These are phyloP conservation scores for Lipomyces yamadae DNA, from an alignment of 805 yeast species.

Conservation along the genomic window DNA sequence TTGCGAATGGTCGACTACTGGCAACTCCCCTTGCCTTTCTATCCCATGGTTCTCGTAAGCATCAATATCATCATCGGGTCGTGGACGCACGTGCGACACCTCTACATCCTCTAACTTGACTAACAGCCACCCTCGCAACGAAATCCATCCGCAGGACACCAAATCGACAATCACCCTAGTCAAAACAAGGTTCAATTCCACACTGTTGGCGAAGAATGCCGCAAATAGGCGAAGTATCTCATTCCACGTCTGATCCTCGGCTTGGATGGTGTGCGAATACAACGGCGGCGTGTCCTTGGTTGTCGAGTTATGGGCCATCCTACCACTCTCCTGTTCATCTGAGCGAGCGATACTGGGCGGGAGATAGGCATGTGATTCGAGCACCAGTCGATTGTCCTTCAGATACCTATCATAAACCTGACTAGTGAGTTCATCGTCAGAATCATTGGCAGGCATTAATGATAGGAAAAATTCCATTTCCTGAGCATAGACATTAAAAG, in stretches of 20 bases:
- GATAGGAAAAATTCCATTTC: constrained; percentile 32
- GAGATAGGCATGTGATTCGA: constrained; percentile 34
- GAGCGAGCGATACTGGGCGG: constrained; percentile 17
- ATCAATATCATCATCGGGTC: constrained; percentile 11
- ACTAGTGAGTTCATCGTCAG: constrained; percentile 5
- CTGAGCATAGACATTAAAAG: constrained; percentile 27
- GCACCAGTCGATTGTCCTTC: constrained; percentile 27
- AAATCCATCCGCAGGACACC: constrained; percentile 39
- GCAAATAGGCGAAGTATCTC: constrained; percentile 21
- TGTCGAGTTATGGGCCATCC: background rate
- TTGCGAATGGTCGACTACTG: background rate
- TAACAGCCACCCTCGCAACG: constrained; percentile 39
- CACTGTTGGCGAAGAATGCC: constrained; percentile 39
- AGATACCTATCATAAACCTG: constrained; percentile 36
- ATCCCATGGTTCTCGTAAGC: constrained; percentile 15
- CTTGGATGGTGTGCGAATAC: constrained; percentile 21
- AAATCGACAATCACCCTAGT: constrained; percentile 40
- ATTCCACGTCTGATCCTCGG: constrained; percentile 26
- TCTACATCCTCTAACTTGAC: constrained; percentile 30
- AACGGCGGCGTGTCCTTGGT: constrained; percentile 5
- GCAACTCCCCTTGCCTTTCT: background rate
- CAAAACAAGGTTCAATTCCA: constrained; percentile 41
- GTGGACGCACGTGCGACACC: constrained; percentile 22
- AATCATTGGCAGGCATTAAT: constrained; percentile 22
- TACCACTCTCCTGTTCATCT: background rate